phyloP scores from a whole-genome alignment of 768 basidiomycete genomes.

The Dendrothele bispora region DNA sequence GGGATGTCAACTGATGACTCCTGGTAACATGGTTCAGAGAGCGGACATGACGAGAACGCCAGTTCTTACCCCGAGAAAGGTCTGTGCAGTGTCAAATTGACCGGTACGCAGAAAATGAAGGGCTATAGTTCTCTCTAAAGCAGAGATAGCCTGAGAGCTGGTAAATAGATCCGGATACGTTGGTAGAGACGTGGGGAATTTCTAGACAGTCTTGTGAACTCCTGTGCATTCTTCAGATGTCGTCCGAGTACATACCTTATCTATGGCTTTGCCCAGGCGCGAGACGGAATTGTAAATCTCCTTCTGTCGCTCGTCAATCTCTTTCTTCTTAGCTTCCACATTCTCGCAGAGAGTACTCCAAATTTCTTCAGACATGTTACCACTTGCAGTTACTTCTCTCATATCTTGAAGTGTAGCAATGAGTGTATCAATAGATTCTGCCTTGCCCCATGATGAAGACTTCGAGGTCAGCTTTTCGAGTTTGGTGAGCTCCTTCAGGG shows the following conservation, averaged over 20 bases:
- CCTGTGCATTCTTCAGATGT: background rate
- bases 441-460: constrained; percentile 48
- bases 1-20: constrained; percentile 66
- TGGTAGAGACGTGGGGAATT: constrained; percentile 61
- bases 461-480: constrained; percentile 62
- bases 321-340: constrained; percentile 76
- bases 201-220: no score
- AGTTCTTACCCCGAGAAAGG: constrained; percentile 63
- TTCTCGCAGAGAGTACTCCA: constrained; percentile 52
- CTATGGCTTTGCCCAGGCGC: constrained; percentile 81
- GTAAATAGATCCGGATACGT: constrained; percentile 67
- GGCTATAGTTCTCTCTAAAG: constrained; percentile 71
- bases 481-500: constrained; percentile 77
- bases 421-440: constrained; percentile 59
- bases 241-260: constrained; percentile 66
- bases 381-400: constrained; percentile 51
- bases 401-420: constrained; percentile 56
- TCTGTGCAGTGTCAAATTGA: constrained; percentile 74
- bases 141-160: constrained; percentile 54
- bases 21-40: constrained; percentile 33
- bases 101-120: constrained; percentile 80
- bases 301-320: constrained; percentile 86
- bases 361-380: constrained; percentile 47
- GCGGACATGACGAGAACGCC: background rate
- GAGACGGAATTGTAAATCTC: constrained; percentile 79